These are phyloP conservation scores for Epichloe coenophiala DNA, from an alignment of 2,329 filamentous ascomycete genomes.

Conservation along the genomic window DNA sequence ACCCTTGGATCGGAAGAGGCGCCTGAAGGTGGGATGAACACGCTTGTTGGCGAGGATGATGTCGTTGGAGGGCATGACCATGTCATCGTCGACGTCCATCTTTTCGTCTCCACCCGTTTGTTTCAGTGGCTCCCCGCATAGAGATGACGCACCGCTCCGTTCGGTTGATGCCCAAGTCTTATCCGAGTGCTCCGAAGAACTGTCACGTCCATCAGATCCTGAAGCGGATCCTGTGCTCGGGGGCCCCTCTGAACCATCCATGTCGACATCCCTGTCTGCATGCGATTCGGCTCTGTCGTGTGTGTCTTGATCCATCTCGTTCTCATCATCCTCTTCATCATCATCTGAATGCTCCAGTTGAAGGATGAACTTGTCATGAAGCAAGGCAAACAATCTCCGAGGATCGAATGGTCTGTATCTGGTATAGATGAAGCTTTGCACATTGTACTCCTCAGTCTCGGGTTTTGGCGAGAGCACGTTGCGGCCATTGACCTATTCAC, in stretches of 20 bases:
- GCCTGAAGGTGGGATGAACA: slow-evolving; percentile 34
- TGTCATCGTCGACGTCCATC: slow-evolving; percentile 9
- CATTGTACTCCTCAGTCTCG: slow-evolving; percentile 60
- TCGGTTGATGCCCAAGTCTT: slow-evolving; percentile 11
- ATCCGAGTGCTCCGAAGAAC: slow-evolving; percentile 9
- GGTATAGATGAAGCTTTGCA: slow-evolving; percentile 57
- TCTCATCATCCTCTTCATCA: slow-evolving; percentile 18
- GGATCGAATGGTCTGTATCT: slow-evolving; percentile 43
- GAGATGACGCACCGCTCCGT: slow-evolving; percentile 12
- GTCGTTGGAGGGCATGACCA: slow-evolving; percentile 23
- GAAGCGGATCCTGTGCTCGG: slow-evolving; percentile 1
- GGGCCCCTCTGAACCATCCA: slow-evolving; percentile 6
- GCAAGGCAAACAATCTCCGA: slow-evolving; percentile 27
- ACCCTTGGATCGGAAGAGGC: slow-evolving; percentile 50
- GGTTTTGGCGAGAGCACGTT: slow-evolving; percentile 51
- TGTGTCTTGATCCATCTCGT: slow-evolving; percentile 14
- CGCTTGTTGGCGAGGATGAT: slow-evolving; percentile 42
- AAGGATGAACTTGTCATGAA: slow-evolving; percentile 37
- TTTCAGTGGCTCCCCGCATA: not conserved
- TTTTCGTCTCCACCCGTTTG: not conserved
- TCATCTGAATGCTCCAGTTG: slow-evolving; percentile 30
- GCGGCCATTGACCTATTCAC: slow-evolving; percentile 25
- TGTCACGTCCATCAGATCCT: slow-evolving; percentile 1
- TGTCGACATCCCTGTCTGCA: slow-evolving; percentile 10
- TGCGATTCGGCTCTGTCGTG: not conserved